Base-by-base conservation (phyloP, 495 filamentous ascomycete species). In the Talaromyces proteolyticus region DNA sequence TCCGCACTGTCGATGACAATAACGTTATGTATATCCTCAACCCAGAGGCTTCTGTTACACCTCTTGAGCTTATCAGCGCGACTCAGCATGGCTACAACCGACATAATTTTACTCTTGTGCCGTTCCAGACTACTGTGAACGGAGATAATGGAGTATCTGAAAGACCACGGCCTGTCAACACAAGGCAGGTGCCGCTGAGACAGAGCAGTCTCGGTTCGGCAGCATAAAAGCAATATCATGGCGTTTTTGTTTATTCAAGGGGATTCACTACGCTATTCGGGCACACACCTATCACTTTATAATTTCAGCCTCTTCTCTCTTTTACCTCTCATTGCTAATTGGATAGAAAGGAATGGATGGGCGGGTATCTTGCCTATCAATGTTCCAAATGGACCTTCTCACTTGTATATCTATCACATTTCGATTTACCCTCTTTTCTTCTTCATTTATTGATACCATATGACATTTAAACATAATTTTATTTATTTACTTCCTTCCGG, bases 1-100 rank as follows among this genome's bases (percentile, higher is more conserved):
- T 71, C 29, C 62, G 70, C 22, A 62, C 63, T 10, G 64, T 72
- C 10, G 70, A 72, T 24, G 59, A 64, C 29, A 69, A 72, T 42
- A 69, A 69, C 42, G 65, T 69, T 6, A 55, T 58, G 38, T 69
- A 69, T 39, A 49, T 66, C 24, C 57, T 69, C 10, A 58, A 62
- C 16, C 54, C 65, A 0, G 57, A 59, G 1, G 43, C 20, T 14
- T 25, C 43, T 1, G 17, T 45, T 2, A 45, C 43, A 14, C 43
- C 43, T 2, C n/a, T 16, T 20, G 43, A 45, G 2, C 21, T 45
- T 12, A 18, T 45, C 19, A 45, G 20, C 16, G 14, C 25, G 8
- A 2, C 43, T 45, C 1, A n/a, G 29, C 29, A 34, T 10, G 8
- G 8, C 8, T 34, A 34, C 14, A 34, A 14, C 8, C 29, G 29